Base-by-base conservation (phyloP, 2,329 filamentous ascomycete genomes). In the Phialocephala sp. region DNA sequence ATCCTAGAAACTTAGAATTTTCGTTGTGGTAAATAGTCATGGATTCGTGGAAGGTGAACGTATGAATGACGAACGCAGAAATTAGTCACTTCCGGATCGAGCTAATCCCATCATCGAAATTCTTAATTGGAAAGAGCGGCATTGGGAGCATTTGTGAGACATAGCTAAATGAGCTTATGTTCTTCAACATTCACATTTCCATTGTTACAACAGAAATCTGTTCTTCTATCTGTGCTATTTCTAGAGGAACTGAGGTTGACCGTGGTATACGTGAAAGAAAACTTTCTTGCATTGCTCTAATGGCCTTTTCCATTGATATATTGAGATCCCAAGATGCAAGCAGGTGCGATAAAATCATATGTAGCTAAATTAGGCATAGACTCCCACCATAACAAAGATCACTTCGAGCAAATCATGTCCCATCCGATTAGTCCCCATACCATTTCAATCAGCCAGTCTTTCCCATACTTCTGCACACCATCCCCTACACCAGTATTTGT, bases 361-460 rank as follows among this genome's bases (percentile, higher is more conserved):
- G 20, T 12, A 41, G 37, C 37, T 41, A 41, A 41, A 41, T 41
- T 14, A 41, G 15, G 37, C 37, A 41, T 5, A 41, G 4, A 9
- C 27, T 35, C 18, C 50, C 11, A 54, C 27, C 5, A 12, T 15
- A 15, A 54, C 18, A 35, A 35, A 32, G 24, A 32, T 54, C 22
- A 54, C 11, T 54, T 54, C 14, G 24, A 54, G 50, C 50, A 54
- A 35, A 54, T 24, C 52, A 65, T 47, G 60, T 68, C 66, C 66
- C 68, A 68, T 22, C 68, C 68, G 36, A 69, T 57, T 32, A 69
- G 52, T 6, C 59, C 62, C 63, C 64, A 68, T 18, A 69, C 60
- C 15, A 43, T 63, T 39, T 66, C 64, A 20, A 66, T 27, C 45
- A 69, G 39, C 68, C 66, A 68, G 22, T 66, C 60, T 18, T 56